Conservation (phyloP, 23 red algal genomes). For the Chondrus crispus region DNA sequence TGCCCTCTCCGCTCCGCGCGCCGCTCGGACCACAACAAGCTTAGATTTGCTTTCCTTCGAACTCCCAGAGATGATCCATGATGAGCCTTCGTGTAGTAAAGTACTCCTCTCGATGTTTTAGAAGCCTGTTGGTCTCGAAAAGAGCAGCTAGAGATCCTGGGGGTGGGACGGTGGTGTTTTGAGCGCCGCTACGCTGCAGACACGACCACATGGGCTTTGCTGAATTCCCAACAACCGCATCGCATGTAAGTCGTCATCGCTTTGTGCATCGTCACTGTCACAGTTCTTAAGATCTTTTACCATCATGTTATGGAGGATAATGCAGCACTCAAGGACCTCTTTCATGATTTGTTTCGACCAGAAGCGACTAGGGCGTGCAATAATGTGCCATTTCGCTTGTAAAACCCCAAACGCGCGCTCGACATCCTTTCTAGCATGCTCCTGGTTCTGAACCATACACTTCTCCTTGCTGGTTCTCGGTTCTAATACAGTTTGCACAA, state of each 20-base stretch:
- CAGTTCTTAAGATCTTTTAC: not conserved
- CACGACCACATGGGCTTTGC: not conserved
- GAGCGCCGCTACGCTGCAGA: too few relatives aligned
- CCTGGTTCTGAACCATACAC: not conserved
- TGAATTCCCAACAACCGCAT: not conserved
- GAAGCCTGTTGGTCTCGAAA: too few relatives aligned
- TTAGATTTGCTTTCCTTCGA: too few relatives aligned
- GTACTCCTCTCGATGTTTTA: too few relatives aligned
- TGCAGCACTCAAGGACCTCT: not conserved
- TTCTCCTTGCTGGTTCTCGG: not conserved
- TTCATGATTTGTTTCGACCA: not conserved
- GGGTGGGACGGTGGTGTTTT: too few relatives aligned
- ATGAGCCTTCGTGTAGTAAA: too few relatives aligned
- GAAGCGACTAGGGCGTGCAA: not conserved
- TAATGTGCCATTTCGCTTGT: not conserved
- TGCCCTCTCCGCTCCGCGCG: too few relatives aligned
- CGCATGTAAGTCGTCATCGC: not conserved
- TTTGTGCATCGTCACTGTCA: not conserved
- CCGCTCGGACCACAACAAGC: too few relatives aligned
- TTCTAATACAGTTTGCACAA: not conserved
- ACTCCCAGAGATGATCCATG: too few relatives aligned
- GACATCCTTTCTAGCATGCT: not conserved
- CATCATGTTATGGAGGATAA: slow-evolving; percentile 13
- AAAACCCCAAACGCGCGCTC: not conserved
- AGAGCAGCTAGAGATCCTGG: too few relatives aligned